Percentiles rank a stretch among this genome's conserved stretches.
These are phyloP conservation scores for Lepiota venenata DNA, from an alignment of 768 basidiomycete genomes.

Conservation along the genomic window DNA sequence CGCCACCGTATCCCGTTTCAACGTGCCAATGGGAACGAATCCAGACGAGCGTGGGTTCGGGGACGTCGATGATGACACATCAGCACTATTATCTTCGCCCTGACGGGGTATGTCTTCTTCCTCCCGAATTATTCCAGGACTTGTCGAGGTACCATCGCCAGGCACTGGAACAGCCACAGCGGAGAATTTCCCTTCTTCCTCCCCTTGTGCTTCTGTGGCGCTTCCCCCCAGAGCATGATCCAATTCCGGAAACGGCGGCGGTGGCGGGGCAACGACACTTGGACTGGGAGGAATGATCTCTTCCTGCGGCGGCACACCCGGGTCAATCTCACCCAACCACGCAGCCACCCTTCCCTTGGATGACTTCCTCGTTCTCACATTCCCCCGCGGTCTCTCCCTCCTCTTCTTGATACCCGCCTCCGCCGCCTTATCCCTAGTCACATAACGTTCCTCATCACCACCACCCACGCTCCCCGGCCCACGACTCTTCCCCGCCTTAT, in stretches of 20 bases:
- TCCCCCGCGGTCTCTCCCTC: slow-evolving; percentile 24
- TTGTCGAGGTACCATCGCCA: no score
- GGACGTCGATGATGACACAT: no score
- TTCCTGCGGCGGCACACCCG: slow-evolving; percentile 49
- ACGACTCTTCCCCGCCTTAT: slow-evolving; percentile 21
- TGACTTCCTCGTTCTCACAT: slow-evolving; percentile 25
- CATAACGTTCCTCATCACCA: slow-evolving; percentile 16
- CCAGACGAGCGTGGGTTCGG: no score
- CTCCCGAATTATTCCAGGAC: no score
- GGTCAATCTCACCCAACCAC: slow-evolving; percentile 70
- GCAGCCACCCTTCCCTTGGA: slow-evolving; percentile 74
- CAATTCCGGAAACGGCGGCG: not conserved
- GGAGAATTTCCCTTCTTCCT: not conserved
- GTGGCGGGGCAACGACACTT: slow-evolving; percentile 20
- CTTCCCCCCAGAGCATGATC: not conserved
- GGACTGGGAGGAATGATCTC: slow-evolving; percentile 43
- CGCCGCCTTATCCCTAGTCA: slow-evolving; percentile 13
- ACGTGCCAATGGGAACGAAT: no score
- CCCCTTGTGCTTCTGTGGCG: not conserved
- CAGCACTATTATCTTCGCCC: no score
- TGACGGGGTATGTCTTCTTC: no score
- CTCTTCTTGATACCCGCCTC: slow-evolving; percentile 14
- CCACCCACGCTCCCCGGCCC: not conserved
- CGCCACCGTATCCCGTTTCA: slow-evolving; percentile 34
- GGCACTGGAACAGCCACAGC: slow-evolving; percentile 6